A percentile compares a stretch with the other conserved stretches of the same genome.
Conservation (phyloP, 257 asterid species). For the Solanum lycopersicoides region DNA sequence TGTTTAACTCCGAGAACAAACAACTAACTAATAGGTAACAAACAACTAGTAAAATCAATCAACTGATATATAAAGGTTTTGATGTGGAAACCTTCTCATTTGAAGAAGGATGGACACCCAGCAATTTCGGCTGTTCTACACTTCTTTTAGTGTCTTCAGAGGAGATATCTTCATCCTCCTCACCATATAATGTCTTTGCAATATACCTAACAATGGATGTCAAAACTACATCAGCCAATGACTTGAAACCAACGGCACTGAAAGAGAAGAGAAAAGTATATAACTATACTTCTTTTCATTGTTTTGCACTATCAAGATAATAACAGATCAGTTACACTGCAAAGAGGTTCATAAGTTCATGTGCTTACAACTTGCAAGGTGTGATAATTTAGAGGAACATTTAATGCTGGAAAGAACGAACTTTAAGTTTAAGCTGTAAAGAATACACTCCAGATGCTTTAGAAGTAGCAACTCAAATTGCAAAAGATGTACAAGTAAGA, state of each 20-base stretch:
- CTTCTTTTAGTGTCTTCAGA: slow-evolving; percentile 23
- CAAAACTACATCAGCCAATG: not conserved
- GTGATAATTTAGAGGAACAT: not conserved
- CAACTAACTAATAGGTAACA: not conserved
- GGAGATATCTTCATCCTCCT: slow-evolving; percentile 46
- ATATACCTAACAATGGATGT: slow-evolving; percentile 42
- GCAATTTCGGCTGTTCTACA: slow-evolving; percentile 55
- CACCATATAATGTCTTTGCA: slow-evolving; percentile 70
- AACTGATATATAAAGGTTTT: not conserved
- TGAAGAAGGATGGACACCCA: slow-evolving; percentile 70
- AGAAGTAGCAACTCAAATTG: not conserved
- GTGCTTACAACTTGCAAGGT: not conserved
- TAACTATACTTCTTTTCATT: not conserved
- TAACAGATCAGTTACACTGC: not conserved
- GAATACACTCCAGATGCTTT: not conserved
- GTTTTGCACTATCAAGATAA: not conserved
- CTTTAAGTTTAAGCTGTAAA: not conserved
- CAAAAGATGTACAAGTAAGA: not conserved
- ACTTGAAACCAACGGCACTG: not conserved
- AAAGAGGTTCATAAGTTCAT: not conserved
- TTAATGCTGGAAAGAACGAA: not conserved
- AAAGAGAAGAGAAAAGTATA: not conserved
- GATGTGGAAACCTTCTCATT: slow-evolving; percentile 50
- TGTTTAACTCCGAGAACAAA: not conserved
- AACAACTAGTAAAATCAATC: not conserved